These are phyloP conservation scores for Naganishia vaughanmartiniae DNA, from an alignment of 768 basidiomycete species.

Conservation along the genomic window DNA sequence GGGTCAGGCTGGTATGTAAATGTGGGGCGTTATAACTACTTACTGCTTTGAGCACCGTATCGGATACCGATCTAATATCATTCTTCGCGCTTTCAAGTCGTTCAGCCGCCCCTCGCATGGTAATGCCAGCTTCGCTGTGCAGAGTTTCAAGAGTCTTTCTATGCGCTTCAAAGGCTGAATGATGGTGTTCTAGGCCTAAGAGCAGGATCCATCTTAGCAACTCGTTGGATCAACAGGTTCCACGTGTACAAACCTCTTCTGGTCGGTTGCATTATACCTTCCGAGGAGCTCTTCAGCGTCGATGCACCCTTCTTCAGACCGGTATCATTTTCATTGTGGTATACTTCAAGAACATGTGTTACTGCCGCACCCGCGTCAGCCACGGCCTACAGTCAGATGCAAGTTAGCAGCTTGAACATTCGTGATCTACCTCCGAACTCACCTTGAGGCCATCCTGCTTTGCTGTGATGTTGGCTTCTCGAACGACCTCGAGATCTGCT, in stretches of 20 bases:
- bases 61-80: conserved; percentile 31
- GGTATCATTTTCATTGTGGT: not conserved
- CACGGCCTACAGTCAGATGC: not conserved
- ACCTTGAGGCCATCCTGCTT: conserved; percentile 25
- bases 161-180: conserved; percentile 1
- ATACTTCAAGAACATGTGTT: not conserved
- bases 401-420: not conserved
- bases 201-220: not conserved
- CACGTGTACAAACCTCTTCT: not conserved
- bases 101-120: conserved; percentile 17
- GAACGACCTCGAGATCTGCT: conserved; percentile 30
- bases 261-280: not conserved
- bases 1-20: not conserved
- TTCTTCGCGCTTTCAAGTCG: conserved; percentile 29
- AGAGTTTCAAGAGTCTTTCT: conserved; percentile 9
- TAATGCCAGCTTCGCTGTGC: not conserved
- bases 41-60: conserved; percentile 26
- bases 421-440: not conserved
- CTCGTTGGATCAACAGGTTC: not conserved
- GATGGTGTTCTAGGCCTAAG: conserved; percentile 4
- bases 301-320: not conserved
- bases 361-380: not conserved
- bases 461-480: not conserved
- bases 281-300: not conserved
- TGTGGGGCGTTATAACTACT: not conserved